phyloP scores from a whole-genome alignment of 139 green algal species.

The Chlorella sorokiniana region DNA sequence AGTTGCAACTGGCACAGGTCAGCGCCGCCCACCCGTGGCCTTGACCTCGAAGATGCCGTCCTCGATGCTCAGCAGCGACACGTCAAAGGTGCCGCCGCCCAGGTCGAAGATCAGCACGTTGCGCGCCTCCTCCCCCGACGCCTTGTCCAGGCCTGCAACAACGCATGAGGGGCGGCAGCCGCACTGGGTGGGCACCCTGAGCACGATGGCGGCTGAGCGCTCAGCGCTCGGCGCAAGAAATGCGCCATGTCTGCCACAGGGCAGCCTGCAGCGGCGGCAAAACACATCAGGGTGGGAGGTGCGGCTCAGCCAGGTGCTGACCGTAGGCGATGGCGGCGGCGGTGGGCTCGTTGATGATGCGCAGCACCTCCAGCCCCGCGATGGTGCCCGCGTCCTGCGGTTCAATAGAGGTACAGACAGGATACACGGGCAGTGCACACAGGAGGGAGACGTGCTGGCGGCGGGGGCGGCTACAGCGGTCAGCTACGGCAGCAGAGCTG shows the following conservation, averaged over 20 bases:
- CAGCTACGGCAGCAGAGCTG: background rate
- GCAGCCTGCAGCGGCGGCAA: no score
- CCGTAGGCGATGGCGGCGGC: constrained; percentile 93
- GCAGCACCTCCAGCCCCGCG: constrained; percentile 91
- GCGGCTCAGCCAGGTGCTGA: constrained; percentile 46
- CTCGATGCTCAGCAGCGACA: constrained; percentile 86
- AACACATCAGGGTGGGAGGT: no score
- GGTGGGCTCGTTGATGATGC: constrained; percentile 97
- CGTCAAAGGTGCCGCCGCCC: constrained; percentile 87
- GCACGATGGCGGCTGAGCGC: no score
- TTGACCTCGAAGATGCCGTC: constrained; percentile 92
- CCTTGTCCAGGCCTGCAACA: constrained; percentile 80
- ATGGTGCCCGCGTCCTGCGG: constrained; percentile 88
- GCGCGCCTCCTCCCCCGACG: constrained; percentile 57
- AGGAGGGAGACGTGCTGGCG: background rate
- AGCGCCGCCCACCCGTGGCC: constrained; percentile 70
- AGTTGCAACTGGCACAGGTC: no score
- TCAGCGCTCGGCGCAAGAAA: no score
- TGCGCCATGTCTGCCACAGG: no score
- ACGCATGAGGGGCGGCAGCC: constrained; percentile 68
- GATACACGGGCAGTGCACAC: background rate
- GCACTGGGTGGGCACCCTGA: no score
- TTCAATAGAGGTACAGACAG: background rate
- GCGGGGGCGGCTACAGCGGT: background rate
- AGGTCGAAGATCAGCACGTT: constrained; percentile 94